Base-by-base conservation (phyloP, 2,329 filamentous ascomycete genomes). In the Chaetomiaceae sp. region DNA sequence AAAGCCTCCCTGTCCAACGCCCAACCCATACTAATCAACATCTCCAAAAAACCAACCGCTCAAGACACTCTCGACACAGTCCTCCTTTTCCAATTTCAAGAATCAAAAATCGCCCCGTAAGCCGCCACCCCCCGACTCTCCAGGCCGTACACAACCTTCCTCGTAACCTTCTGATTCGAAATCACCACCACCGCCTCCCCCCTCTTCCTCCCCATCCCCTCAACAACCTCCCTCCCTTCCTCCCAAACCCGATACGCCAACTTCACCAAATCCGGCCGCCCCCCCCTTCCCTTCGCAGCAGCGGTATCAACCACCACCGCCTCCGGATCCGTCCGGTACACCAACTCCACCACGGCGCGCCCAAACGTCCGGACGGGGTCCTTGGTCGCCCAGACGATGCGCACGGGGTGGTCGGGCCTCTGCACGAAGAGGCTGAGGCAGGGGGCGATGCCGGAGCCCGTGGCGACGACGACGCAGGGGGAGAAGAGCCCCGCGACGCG, bases 91-190 rank as follows among this genome's bases (percentile, higher is more conserved):
- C 20, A 47, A 37, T 14, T 25, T 43, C 40, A 51, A 42, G 61
- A 63, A 56, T 90, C 87, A 71, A 85, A 90, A 61, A 90, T 87
- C 8, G 87, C 84, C 6, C 87, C 87, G 69, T 79, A 90, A 8
- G 85, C 85, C 2, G 81, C 76, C 7, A 89, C 68, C 0, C 85
- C 84, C 51, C 83, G 74, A 33, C 74, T 76, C 69, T 89, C 85
- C 46, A 90, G 70, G 8, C 78, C 83, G 64, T 84, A 86, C 0
- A 90, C 85, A 1, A 90, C 75, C 70, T 80, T 81, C 62, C 76
- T 77, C 16, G 86, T 89, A 30, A 89, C 76, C 52, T 70, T 76
- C 53, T 84, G 80, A 65, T 90, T 90, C 51, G 82, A 83, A 62
- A 90, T 85, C 55, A 89, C 78, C 63, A 89, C 84, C 33, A 89